These are phyloP conservation scores for Conringia planisiliqua DNA, from an alignment of 345 rosid species.

Conservation along the genomic window DNA sequence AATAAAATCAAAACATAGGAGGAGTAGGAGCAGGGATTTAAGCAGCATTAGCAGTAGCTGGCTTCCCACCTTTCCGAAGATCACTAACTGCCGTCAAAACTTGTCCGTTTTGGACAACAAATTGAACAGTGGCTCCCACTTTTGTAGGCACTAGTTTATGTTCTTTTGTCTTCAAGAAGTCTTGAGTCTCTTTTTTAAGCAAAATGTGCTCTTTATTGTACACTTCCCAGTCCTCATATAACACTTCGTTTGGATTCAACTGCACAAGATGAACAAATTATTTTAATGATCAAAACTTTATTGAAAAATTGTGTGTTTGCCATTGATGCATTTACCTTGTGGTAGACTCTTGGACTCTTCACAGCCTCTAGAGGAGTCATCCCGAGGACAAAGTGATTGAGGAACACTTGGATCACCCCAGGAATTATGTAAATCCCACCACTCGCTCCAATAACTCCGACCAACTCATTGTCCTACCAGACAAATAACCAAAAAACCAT, in stretches of 20 bases:
- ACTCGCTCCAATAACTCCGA: constrained; percentile 71
- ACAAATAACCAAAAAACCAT: neutral
- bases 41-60: constrained; percentile 46
- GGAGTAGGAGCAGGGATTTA: neutral
- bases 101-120: constrained; percentile 45
- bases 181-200: constrained; percentile 47
- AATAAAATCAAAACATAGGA: neutral
- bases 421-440: constrained; percentile 76
- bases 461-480: constrained; percentile 59
- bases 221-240: constrained; percentile 59
- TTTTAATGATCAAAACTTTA: neutral
- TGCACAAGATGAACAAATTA: constrained; percentile 23
- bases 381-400: constrained; percentile 58
- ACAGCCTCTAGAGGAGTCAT: constrained; percentile 79
- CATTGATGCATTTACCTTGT: constrained; percentile 42
- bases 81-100: constrained; percentile 68
- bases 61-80: constrained; percentile 74
- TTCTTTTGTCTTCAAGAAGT: constrained; percentile 46
- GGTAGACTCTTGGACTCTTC: constrained; percentile 70
- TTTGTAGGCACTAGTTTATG: constrained; percentile 45
- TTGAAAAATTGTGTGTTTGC: neutral
- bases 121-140: constrained; percentile 62
- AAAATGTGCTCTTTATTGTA: constrained; percentile 67
- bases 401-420: constrained; percentile 72
- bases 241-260: constrained; percentile 64